phyloP scores from a whole-genome alignment of 208 protist species.

The Acanthamoeba sp. region DNA sequence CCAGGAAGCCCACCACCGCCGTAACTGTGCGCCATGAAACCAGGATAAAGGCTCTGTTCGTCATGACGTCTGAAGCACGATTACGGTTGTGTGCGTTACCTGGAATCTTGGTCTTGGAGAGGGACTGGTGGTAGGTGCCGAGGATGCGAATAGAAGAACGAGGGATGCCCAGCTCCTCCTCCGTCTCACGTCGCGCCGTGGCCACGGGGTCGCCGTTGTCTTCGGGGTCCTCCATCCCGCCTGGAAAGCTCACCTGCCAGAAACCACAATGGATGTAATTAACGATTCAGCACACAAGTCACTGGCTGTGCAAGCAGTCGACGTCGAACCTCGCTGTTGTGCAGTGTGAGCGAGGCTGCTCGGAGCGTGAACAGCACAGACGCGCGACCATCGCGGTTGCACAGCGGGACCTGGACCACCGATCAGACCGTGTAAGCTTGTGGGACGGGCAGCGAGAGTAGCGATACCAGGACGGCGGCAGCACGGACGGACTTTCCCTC shows the following conservation, averaged over 20 bases:
- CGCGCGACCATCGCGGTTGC: conserved; percentile 42
- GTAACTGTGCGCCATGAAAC: background rate
- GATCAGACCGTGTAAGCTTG: background rate
- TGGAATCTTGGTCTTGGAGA: conserved; percentile 59
- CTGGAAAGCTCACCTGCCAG: conserved; percentile 66
- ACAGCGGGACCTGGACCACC: conserved; percentile 13
- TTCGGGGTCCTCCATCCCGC: conserved; percentile 53
- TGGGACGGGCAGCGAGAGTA: too few species aligned
- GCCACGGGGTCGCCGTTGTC: conserved; percentile 52
- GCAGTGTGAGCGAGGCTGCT: conserved; percentile 29
- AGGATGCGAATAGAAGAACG: conserved; percentile 2
- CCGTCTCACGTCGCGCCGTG: conserved; percentile 58
- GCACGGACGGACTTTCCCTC: conserved; percentile 9
- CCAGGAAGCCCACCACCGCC: conserved; percentile 39
- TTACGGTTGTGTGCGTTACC: background rate
- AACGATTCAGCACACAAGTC: background rate
- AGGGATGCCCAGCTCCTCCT: conserved; percentile 64
- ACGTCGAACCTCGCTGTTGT: conserved; percentile 12
- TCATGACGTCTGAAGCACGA: too few species aligned
- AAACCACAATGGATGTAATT: too few species aligned
- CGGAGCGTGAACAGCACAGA: conserved; percentile 49
- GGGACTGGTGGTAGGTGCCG: conserved; percentile 53
- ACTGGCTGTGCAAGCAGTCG: too few species aligned
- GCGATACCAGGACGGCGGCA: conserved; percentile 39
- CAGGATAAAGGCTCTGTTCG: too few species aligned